A percentile compares a stretch with the other conserved stretches of the same genome.
Conservation (phyloP, 2,329 filamentous ascomycete genomes). For the Xylaria sp. region DNA sequence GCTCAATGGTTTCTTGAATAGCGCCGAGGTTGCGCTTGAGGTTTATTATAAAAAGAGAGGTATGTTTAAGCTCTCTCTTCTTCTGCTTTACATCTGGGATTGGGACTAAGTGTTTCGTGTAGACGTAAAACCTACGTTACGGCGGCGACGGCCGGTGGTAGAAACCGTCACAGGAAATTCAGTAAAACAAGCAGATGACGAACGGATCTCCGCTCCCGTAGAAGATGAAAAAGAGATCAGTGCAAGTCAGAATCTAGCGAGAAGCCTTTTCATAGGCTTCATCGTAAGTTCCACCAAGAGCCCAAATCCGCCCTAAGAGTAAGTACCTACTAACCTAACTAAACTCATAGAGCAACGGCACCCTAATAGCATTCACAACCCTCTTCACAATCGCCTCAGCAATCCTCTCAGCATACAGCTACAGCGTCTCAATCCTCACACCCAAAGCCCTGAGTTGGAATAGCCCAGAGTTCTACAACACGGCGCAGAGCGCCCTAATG, state of each 20-base stretch:
- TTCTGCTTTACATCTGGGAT: not conserved
- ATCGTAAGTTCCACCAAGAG: slow-evolving; percentile 10
- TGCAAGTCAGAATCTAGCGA: not conserved
- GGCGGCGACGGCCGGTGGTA: not conserved
- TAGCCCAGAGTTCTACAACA: slow-evolving; percentile 19
- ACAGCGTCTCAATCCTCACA: not conserved
- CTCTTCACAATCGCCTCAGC: slow-evolving; percentile 14
- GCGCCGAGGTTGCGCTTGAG: slow-evolving; percentile 21
- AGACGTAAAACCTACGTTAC: slow-evolving; percentile 1
- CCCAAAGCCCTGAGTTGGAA: not conserved
- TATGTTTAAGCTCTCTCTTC: not conserved
- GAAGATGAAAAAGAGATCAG: not conserved
- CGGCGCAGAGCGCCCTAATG: slow-evolving; percentile 3
- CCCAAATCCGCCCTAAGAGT: too few relatives aligned
- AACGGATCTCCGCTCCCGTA: not conserved
- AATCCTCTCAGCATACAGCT: slow-evolving; percentile 15
- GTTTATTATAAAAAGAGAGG: slow-evolving; percentile 14
- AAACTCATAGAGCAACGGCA: slow-evolving; percentile 13
- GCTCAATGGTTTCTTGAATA: slow-evolving; percentile 20
- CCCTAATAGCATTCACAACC: slow-evolving; percentile 8
- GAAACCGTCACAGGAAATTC: not conserved
- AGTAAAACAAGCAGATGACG: not conserved
- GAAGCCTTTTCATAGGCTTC: not conserved
- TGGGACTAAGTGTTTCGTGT: not conserved
- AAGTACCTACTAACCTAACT: not conserved